These are phyloP conservation scores for Barnettozyma wickerhamii DNA, from an alignment of 805 yeast species.

Conservation along the genomic window DNA sequence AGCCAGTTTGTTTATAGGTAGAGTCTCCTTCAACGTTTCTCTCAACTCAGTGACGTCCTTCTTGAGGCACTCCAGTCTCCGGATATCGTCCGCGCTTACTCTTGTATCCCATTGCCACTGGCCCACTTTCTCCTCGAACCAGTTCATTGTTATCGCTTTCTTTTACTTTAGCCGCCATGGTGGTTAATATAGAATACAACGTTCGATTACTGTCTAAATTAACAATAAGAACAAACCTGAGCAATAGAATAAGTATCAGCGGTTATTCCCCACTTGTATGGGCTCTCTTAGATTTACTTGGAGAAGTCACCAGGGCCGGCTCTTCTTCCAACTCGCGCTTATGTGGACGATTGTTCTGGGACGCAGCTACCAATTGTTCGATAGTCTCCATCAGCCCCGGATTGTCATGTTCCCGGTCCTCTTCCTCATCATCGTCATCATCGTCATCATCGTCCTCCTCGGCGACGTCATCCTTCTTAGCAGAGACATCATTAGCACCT, in stretches of 20 bases:
- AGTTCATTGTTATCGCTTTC: neutral
- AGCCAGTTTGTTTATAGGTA: constrained; percentile 1
- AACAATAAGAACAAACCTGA: no score
- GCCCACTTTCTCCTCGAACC: neutral
- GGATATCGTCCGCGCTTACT: neutral
- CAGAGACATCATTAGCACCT: neutral
- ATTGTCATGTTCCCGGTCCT: neutral
- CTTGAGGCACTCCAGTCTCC: neutral
- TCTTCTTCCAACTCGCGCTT: no score
- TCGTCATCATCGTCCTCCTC: neutral
- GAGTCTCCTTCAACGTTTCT: neutral
- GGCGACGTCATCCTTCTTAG: neutral
- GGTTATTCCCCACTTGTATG: no score
- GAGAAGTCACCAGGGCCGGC: no score
- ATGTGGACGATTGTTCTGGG: no score
- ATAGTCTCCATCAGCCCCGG: neutral
- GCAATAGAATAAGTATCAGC: no score
- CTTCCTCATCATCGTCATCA: neutral
- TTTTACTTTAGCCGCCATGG: no score
- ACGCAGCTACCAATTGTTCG: neutral
- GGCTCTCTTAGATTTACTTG: neutral
- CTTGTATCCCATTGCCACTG: neutral
- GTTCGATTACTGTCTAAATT: no score
- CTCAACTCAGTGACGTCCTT: neutral
- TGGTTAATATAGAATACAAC: no score